Evolutionary conservation across 2,329 filamentous ascomycete species (phyloP).

Genomic region (Colletotrichum sp.): DNA sequence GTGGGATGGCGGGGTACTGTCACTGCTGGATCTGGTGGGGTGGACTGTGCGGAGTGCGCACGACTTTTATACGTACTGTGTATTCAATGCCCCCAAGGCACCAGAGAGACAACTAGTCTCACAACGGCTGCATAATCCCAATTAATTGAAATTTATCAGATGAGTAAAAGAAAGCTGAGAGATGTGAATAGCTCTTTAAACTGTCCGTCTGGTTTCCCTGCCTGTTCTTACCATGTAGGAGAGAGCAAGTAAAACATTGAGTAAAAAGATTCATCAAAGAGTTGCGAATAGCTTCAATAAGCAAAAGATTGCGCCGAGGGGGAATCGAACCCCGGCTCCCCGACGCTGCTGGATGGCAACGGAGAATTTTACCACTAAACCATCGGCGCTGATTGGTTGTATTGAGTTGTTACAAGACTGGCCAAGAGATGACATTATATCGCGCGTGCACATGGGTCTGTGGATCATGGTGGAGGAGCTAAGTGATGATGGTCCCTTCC

Average conservation of each 20-base stretch:
- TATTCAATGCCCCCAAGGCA: background rate
- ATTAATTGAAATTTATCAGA: background rate
- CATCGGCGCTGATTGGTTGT: background rate
- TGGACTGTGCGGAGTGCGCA: background rate
- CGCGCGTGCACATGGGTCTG: background rate
- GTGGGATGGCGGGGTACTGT: constrained; percentile 5
- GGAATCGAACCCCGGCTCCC: constrained; percentile 1
- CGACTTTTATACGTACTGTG: background rate
- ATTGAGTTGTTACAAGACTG: fast-evolving
- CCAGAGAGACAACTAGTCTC: background rate
- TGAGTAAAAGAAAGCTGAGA: background rate
- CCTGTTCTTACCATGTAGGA: background rate
- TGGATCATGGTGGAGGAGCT: background rate
- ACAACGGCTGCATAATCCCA: background rate
- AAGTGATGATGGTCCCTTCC: background rate
- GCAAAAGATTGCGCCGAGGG: background rate
- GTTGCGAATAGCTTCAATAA: background rate
- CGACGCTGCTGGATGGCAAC: background rate
- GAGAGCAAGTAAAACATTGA: too few species aligned
- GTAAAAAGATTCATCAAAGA: fast-evolving
- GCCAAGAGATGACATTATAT: background rate
- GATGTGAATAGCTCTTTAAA: too few species aligned
- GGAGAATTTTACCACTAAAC: constrained; percentile 9
- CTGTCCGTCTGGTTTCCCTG: too few species aligned
- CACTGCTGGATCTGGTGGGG: background rate